These are phyloP conservation scores for Pythium diclinum DNA, from an alignment of 352 stramenopile genomes.

Conservation along the genomic window DNA sequence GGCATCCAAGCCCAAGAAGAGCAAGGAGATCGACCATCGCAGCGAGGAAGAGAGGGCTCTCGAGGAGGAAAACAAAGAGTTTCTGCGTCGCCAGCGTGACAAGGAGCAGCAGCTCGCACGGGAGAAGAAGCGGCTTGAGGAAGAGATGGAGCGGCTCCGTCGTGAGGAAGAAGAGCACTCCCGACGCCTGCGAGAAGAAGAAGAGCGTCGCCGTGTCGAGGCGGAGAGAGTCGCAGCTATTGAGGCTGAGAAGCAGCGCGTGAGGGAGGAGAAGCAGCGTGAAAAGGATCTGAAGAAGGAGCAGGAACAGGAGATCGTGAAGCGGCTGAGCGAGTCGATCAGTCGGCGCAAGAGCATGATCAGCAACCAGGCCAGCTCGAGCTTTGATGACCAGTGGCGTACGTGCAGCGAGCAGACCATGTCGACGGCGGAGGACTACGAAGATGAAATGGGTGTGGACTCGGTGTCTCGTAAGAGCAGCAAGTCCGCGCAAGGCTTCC, in stretches of 20 bases:
- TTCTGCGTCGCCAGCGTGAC: conserved; percentile 18
- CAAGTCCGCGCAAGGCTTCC: not conserved
- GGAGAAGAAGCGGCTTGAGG: conserved; percentile 20
- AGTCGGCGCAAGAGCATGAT: conserved; percentile 14
- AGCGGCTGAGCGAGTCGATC: conserved; percentile 4
- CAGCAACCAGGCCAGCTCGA: conserved; percentile 10
- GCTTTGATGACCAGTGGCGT: conserved; percentile 6
- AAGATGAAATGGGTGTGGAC: not conserved
- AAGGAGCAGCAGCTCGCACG: conserved; percentile 22
- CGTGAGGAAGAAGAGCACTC: conserved; percentile 18
- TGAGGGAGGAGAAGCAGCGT: conserved; percentile 18
- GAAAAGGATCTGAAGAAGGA: conserved; percentile 9
- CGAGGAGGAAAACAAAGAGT: conserved; percentile 8
- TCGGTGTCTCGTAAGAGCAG: not conserved
- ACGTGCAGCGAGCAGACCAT: not conserved
- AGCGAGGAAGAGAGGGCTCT: not conserved
- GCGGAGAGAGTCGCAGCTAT: conserved; percentile 9
- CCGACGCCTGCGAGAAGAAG: conserved; percentile 20
- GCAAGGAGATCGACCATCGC: conserved; percentile 5
- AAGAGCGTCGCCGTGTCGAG: conserved; percentile 14
- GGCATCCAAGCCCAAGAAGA: conserved; percentile 7
- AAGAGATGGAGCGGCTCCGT: conserved; percentile 22
- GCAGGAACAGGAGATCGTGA: conserved; percentile 18
- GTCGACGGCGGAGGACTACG: not conserved
- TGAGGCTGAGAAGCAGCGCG: conserved; percentile 10